Evolutionary conservation across 305 asterid species (phyloP).

Genomic region (Nicotiana rustica): DNA sequence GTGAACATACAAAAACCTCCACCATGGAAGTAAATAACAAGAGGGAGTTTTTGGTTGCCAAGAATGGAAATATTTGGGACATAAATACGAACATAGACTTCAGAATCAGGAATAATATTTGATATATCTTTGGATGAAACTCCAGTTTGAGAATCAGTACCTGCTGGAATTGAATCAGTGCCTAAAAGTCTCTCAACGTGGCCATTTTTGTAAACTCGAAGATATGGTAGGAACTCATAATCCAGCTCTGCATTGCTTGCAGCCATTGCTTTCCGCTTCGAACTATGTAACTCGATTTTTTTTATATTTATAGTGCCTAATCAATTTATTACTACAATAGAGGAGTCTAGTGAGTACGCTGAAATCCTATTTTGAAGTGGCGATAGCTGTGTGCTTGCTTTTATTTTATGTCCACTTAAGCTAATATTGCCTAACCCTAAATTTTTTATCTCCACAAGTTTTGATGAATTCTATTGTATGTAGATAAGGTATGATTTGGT

Average conservation of each 20-base stretch:
- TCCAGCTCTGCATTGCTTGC: slow-evolving; percentile 42
- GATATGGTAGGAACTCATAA: slow-evolving; percentile 51
- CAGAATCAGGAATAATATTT: slow-evolving; percentile 45
- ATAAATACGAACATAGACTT: slow-evolving; percentile 53
- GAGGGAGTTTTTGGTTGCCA: slow-evolving; percentile 47
- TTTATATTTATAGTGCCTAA: neutral
- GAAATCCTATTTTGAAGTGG: too few relatives aligned
- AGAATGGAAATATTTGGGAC: slow-evolving; percentile 42
- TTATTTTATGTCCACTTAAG: too few relatives aligned
- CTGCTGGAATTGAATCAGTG: slow-evolving; percentile 50
- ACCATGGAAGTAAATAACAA: slow-evolving; percentile 65
- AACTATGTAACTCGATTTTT: too few relatives aligned
- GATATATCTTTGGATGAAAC: slow-evolving; percentile 56
- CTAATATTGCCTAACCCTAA: too few relatives aligned
- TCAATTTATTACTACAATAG: neutral
- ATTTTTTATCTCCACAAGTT: neutral
- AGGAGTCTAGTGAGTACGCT: neutral
- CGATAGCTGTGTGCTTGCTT: neutral
- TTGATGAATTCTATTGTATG: neutral
- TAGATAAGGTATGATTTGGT: neutral
- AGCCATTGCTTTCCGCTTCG: slow-evolving; percentile 28
- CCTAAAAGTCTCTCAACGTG: slow-evolving; percentile 49
- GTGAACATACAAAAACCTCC: slow-evolving; percentile 53
- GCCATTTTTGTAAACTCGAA: slow-evolving; percentile 60
- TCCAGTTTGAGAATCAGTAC: slow-evolving; percentile 50